Percentiles rank a stretch among this genome's conserved stretches.
Conservation (phyloP, 2,329 filamentous ascomycete genomes). For the Tolypocladium ophioglossoides region DNA sequence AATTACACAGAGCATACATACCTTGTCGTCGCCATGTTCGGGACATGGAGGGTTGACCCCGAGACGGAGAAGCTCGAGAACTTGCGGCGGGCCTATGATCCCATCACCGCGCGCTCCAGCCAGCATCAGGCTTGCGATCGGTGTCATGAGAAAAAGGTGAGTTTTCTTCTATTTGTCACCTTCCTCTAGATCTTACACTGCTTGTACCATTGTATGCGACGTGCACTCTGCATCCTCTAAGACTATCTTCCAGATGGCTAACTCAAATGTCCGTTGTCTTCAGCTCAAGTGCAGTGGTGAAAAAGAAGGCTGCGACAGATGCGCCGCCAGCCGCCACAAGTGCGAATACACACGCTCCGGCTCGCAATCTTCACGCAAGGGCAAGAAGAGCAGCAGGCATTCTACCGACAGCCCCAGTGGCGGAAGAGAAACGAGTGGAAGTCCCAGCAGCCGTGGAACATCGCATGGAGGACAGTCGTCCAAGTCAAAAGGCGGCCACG, state of each 20-base stretch:
- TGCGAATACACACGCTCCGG: constrained; percentile 26
- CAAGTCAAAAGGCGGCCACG: background rate
- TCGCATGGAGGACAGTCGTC: background rate
- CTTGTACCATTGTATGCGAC: too few species aligned
- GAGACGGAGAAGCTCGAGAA: constrained; percentile 26
- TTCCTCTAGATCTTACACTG: background rate
- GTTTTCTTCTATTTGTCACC: background rate
- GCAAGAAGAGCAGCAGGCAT: constrained; percentile 11
- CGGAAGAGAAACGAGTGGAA: constrained; percentile 2
- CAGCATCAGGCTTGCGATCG: constrained; percentile 27
- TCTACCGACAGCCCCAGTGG: constrained; percentile 1
- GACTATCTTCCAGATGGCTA: constrained; percentile 1
- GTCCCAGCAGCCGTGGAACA: background rate
- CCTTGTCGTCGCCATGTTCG: constrained; percentile 18
- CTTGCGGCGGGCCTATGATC: constrained; percentile 24
- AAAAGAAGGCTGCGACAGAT: constrained; percentile 25
- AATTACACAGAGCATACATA: background rate
- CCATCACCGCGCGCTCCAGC: constrained; percentile 25
- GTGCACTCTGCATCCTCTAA: too few species aligned
- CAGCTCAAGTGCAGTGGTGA: constrained; percentile 28
- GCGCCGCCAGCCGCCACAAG: constrained; percentile 15
- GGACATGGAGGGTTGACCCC: constrained; percentile 27
- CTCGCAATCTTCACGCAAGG: constrained; percentile 19
- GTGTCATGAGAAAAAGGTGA: constrained; percentile 29
- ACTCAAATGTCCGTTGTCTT: background rate